These are phyloP conservation scores for Backusella mclennaniae DNA, from an alignment of 192 early-diverging fungal species.

Conservation along the genomic window DNA sequence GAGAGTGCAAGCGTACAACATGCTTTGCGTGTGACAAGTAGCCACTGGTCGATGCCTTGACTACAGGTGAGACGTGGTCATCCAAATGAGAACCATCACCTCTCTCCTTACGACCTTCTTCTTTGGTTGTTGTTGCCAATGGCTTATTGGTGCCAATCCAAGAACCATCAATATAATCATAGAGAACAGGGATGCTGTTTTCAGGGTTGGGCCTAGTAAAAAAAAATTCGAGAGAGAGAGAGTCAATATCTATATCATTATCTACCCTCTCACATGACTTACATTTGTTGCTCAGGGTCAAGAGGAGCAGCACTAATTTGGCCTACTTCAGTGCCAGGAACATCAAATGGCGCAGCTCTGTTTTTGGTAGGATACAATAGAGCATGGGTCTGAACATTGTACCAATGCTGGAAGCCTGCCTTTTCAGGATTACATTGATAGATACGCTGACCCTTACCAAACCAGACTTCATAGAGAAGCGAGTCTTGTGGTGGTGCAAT, in stretches of 20 bases:
- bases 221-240: not conserved
- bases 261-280: not conserved
- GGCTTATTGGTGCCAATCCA: constrained; percentile 17
- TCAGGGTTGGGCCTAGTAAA: constrained; percentile 17
- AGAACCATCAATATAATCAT: constrained; percentile 23
- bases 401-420: constrained; percentile 23
- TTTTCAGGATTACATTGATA: constrained; percentile 30
- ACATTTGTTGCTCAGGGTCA: constrained; percentile 21
- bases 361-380: constrained; percentile 18
- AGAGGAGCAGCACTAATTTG: constrained; percentile 20
- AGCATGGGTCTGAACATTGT: constrained; percentile 31
- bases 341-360: constrained; percentile 21
- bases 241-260: not conserved
- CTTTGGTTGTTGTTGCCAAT: constrained; percentile 16
- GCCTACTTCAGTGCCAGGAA: constrained; percentile 14
- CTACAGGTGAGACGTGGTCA: constrained; percentile 16
- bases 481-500: constrained; percentile 17
- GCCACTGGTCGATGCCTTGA: constrained; percentile 15
- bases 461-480: constrained; percentile 21
- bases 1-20: constrained; percentile 15
- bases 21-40: constrained; percentile 25
- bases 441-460: constrained; percentile 19
- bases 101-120: constrained; percentile 19
- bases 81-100: constrained; percentile 22
- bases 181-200: constrained; percentile 9